These are phyloP conservation scores for Curvularia sp. DNA, from an alignment of 2,329 filamentous ascomycete species.

Conservation along the genomic window DNA sequence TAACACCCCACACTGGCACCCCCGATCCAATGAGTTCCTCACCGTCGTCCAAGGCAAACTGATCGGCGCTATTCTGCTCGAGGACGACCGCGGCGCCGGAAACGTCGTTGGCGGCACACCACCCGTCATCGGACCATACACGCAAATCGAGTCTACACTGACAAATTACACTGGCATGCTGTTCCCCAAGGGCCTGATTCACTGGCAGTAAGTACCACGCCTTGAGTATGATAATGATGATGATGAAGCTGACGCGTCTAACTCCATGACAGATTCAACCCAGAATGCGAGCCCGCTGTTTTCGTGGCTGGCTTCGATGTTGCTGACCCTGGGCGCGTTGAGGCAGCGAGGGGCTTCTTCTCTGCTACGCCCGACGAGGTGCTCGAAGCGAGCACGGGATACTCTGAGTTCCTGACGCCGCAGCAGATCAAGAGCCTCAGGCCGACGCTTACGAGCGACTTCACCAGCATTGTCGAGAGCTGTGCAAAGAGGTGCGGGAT, in stretches of 20 bases:
- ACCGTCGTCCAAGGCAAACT: slow-evolving; percentile 49
- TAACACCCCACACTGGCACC: slow-evolving; percentile 53
- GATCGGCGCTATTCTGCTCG: slow-evolving; percentile 49
- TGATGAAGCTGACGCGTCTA: too few relatives aligned
- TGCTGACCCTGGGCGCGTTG: slow-evolving; percentile 47
- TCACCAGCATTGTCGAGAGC: slow-evolving; percentile 25
- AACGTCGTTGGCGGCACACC: slow-evolving; percentile 31
- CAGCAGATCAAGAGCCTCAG: slow-evolving; percentile 23
- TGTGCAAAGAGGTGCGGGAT: slow-evolving; percentile 34
- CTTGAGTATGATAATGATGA: too few relatives aligned
- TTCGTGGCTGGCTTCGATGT: slow-evolving; percentile 50
- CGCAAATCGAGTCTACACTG: slow-evolving; percentile 47
- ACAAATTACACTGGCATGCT: slow-evolving; percentile 50
- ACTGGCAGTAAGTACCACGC: slow-evolving; percentile 50
- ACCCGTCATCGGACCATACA: slow-evolving; percentile 22
- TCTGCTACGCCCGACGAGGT: slow-evolving; percentile 28
- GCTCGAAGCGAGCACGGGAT: slow-evolving; percentile 22
- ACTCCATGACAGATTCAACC: slow-evolving; percentile 41
- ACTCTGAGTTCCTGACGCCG: slow-evolving; percentile 28
- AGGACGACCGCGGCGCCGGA: slow-evolving; percentile 40
- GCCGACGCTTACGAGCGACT: slow-evolving; percentile 25
- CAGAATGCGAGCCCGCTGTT: slow-evolving; percentile 50
- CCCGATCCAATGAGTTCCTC: slow-evolving; percentile 52
- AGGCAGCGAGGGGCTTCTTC: slow-evolving; percentile 47
- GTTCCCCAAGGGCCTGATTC: slow-evolving; percentile 52